These are phyloP conservation scores for Musa schizocarpa DNA, from an alignment of 176 grass and related monocot genomes.

Conservation along the genomic window DNA sequence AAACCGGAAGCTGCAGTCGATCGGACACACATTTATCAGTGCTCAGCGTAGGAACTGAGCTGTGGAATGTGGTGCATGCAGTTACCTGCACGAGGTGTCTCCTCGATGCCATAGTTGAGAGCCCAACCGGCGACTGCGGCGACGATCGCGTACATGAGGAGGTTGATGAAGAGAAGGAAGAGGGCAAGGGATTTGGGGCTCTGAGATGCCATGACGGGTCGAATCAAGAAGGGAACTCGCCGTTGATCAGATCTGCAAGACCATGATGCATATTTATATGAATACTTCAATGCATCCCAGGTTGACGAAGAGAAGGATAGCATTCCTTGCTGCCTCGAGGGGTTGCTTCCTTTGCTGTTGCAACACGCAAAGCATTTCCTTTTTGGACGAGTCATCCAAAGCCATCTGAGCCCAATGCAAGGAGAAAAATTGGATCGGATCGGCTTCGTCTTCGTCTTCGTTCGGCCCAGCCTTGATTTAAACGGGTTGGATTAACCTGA, in stretches of 20 bases:
- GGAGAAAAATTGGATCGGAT: no score
- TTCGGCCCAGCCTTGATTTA: no score
- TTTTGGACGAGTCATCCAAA: no score
- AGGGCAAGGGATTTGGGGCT: conserved; percentile 28
- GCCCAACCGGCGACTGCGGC: conserved; percentile 83
- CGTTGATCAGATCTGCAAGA: not conserved
- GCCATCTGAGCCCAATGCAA: no score
- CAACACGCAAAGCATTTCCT: not conserved
- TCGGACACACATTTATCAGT: no score
- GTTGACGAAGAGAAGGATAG: not conserved
- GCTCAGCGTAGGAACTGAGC: not conserved
- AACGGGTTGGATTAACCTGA: no score
- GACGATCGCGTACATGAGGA: conserved; percentile 61
- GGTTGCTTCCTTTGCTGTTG: not conserved
- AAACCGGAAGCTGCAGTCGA: conserved; percentile 27
- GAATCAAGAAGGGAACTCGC: not conserved
- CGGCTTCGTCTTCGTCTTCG: no score
- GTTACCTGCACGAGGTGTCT: conserved; percentile 38
- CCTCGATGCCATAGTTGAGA: conserved; percentile 77
- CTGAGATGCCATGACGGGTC: conserved; percentile 34
- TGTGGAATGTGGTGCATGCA: not conserved
- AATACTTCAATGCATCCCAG: not conserved
- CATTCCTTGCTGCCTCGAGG: not conserved
- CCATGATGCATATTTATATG: not conserved
- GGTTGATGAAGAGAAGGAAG: conserved; percentile 67